These are phyloP conservation scores for Phytophthora agathidicida DNA, from an alignment of 352 stramenopile species.

Conservation along the genomic window DNA sequence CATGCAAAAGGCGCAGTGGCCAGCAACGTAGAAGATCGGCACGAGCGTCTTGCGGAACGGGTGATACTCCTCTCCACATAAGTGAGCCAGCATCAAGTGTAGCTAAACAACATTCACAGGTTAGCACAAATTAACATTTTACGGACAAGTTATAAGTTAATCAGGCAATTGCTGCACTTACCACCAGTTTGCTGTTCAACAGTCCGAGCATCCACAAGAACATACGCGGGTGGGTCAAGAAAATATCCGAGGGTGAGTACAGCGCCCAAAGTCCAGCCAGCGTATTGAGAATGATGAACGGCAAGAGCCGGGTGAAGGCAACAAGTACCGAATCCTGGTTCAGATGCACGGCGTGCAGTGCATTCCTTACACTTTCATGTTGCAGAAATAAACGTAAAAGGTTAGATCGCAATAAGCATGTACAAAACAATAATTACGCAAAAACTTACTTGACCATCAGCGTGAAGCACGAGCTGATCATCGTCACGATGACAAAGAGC, in stretches of 20 bases:
- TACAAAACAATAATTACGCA: not conserved
- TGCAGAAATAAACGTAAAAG: not conserved
- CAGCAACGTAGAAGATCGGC: constrained; percentile 90
- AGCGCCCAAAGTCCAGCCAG: constrained; percentile 74
- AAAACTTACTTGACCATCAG: constrained; percentile 78
- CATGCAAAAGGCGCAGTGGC: constrained; percentile 84
- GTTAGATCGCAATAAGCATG: not conserved
- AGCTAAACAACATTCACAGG: constrained; percentile 38
- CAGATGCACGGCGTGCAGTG: constrained; percentile 68
- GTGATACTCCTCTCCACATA: constrained; percentile 89
- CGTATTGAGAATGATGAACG: constrained; percentile 78
- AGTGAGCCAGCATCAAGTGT: constrained; percentile 88
- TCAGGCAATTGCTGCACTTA: too few relatives aligned
- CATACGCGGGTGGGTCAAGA: constrained; percentile 71
- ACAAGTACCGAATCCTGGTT: constrained; percentile 79
- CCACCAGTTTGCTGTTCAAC: constrained; percentile 89
- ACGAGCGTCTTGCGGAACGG: constrained; percentile 91
- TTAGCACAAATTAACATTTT: not conserved
- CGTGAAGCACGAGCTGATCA: constrained; percentile 63
- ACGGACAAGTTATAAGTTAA: not conserved
- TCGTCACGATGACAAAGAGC: constrained; percentile 73
- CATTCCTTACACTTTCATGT: constrained; percentile 63
- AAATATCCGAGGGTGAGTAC: constrained; percentile 79
- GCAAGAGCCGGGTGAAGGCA: constrained; percentile 76
- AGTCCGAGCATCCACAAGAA: constrained; percentile 90